Percentiles rank a stretch among this genome's conserved stretches.
Evolutionary conservation across 345 rosid genomes (phyloP).

Genomic region (Eucalyptus brandiana): DNA sequence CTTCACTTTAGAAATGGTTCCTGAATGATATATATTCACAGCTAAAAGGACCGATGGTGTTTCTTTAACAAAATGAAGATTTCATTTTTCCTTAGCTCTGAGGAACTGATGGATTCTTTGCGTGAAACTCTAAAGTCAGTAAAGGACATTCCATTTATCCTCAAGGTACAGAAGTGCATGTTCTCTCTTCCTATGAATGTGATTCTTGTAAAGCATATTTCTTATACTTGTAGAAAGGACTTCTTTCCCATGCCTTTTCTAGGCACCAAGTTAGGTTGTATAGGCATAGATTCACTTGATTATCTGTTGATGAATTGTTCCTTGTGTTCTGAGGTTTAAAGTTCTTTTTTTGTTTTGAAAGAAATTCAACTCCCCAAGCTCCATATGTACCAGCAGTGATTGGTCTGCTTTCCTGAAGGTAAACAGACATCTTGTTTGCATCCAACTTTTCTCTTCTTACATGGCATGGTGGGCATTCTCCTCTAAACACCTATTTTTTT

Average conservation of each 20-base stretch:
- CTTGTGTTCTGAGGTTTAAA: not conserved
- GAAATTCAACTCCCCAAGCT: conserved; percentile 95
- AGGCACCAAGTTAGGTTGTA: not conserved
- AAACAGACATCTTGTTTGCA: not conserved
- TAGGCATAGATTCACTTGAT: not conserved
- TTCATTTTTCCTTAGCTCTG: conserved; percentile 74
- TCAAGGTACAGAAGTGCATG: conserved; percentile 39
- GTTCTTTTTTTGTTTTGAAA: conserved; percentile 4
- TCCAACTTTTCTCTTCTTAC: not conserved
- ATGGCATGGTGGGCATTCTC: not conserved
- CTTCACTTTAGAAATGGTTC: not conserved
- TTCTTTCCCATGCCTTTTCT: not conserved
- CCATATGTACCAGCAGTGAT: conserved; percentile 54
- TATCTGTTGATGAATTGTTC: not conserved
- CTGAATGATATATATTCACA: not conserved
- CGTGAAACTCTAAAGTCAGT: conserved; percentile 78
- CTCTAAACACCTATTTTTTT: not conserved
- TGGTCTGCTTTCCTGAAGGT: conserved; percentile 94
- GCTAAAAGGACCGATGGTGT: not conserved
- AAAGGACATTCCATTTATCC: conserved; percentile 70
- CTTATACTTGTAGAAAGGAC: not conserved
- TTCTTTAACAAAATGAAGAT: conserved; percentile 53
- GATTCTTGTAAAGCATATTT: not conserved
- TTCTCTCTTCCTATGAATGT: not conserved
- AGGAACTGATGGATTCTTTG: conserved; percentile 71